Evolutionary conservation across 768 basidiomycete species (phyloP).

Genomic region (Lactifluus pinguis): DNA sequence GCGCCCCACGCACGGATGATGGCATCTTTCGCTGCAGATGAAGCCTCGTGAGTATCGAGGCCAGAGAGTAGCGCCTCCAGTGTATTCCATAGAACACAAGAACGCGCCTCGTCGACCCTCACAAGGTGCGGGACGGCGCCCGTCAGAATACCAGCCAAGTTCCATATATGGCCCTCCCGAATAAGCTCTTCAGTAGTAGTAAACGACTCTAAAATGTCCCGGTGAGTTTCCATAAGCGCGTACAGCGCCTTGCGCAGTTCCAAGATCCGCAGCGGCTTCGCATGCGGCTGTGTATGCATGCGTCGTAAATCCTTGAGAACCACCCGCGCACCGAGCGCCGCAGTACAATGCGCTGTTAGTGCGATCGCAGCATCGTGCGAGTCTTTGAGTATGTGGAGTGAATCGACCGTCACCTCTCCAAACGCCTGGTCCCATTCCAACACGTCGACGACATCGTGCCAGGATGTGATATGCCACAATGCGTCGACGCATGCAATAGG

Average conservation of each 20-base stretch:
- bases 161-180: not conserved
- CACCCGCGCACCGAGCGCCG: conserved; percentile 1
- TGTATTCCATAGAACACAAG: not conserved
- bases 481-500: conserved; percentile 1
- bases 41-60: not conserved
- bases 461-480: conserved; percentile 4
- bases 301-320: conserved; percentile 2
- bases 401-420: too few relatives aligned
- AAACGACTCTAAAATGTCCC: not conserved
- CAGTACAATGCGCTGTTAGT: not conserved
- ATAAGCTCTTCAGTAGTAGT: not conserved
- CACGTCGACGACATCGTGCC: not conserved
- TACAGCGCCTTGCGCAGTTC: conserved; percentile 1
- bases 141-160: not conserved
- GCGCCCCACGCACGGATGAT: not conserved
- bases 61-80: not conserved
- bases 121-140: conserved; percentile 2
- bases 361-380: conserved; percentile 1
- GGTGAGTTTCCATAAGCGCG: not conserved
- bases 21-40: not conserved
- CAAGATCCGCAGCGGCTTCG: not conserved
- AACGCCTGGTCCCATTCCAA: not conserved
- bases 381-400: not conserved
- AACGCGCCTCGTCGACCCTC: conserved; percentile 1
- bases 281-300: not conserved